Evolutionary conservation across 2,329 filamentous ascomycete genomes (phyloP).

Genomic region (Paecilomyces niveus): DNA sequence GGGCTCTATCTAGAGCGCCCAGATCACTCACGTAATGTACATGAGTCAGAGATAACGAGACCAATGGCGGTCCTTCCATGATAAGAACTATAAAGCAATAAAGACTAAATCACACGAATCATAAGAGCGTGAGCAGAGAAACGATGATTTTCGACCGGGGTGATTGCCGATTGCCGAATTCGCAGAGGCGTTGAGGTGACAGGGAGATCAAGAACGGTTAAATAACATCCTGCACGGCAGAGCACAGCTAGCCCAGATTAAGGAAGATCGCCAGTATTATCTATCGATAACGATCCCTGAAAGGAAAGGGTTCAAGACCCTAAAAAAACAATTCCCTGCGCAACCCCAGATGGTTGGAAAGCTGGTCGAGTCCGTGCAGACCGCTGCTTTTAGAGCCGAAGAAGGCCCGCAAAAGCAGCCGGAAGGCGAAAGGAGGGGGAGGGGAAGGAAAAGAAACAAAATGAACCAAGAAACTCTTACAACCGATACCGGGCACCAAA

Average conservation of each 20-base stretch:
- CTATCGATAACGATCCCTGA: background rate
- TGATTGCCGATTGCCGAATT: background rate
- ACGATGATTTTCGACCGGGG: background rate
- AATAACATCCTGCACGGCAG: background rate
- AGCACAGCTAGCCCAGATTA: background rate
- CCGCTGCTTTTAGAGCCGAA: background rate
- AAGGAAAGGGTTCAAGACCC: background rate
- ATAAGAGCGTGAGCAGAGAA: background rate
- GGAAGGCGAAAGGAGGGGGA: background rate
- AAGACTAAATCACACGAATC: background rate
- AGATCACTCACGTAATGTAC: slow-evolving; percentile 73
- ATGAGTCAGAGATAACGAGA: slow-evolving; percentile 89
- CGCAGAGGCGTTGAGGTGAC: background rate
- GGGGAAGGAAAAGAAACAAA: background rate
- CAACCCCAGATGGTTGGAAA: background rate
- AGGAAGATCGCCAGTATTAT: background rate
- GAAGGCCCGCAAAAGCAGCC: background rate
- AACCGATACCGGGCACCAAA: background rate
- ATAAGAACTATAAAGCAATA: background rate
- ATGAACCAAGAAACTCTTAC: background rate
- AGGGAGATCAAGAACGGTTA: background rate
- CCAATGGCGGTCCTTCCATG: slow-evolving; percentile 50
- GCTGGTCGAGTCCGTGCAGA: background rate
- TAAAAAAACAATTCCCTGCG: background rate
- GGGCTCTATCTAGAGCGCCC: background rate